Conservation (phyloP, 306 rosid species). For the Cucurbita pepo region DNA sequence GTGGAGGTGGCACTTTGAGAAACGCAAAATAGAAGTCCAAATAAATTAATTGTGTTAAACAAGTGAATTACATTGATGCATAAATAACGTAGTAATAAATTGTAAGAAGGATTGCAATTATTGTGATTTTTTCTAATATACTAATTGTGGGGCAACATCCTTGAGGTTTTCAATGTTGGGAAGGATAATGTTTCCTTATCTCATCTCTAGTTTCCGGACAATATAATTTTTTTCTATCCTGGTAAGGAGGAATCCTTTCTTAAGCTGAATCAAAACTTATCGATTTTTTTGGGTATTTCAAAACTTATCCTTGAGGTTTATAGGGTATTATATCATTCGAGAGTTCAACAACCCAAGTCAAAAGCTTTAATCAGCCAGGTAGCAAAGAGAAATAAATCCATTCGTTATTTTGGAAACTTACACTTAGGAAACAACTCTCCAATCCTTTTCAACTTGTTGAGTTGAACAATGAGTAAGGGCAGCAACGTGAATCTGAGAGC, state of each 20-base stretch:
- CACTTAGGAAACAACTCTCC: conserved; percentile 40
- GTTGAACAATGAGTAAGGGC: conserved; percentile 42
- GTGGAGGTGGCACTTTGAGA: conserved; percentile 88
- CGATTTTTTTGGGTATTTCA: too few relatives aligned
- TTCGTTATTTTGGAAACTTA: conserved; percentile 26
- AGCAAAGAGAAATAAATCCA: background rate
- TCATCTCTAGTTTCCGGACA: too few relatives aligned
- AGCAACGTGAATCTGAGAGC: conserved; percentile 46
- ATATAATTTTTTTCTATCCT: too few relatives aligned
- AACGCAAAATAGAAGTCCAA: conserved; percentile 22
- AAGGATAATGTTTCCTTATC: too few relatives aligned
- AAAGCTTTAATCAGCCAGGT: background rate
- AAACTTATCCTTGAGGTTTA: too few relatives aligned
- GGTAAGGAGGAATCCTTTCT: too few relatives aligned
- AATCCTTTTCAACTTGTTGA: conserved; percentile 45
- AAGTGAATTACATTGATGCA: background rate
- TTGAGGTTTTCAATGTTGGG: too few relatives aligned
- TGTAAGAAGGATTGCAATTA: background rate
- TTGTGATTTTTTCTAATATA: background rate
- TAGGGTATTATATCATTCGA: background rate
- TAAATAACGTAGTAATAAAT: background rate
- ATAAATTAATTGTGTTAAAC: background rate
- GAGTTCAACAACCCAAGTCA: background rate
- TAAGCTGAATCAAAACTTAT: too few relatives aligned
- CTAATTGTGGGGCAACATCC: background rate